Base-by-base conservation (phyloP, 1,139 yeast species). In the Barnettozyma hawaiiensis region DNA sequence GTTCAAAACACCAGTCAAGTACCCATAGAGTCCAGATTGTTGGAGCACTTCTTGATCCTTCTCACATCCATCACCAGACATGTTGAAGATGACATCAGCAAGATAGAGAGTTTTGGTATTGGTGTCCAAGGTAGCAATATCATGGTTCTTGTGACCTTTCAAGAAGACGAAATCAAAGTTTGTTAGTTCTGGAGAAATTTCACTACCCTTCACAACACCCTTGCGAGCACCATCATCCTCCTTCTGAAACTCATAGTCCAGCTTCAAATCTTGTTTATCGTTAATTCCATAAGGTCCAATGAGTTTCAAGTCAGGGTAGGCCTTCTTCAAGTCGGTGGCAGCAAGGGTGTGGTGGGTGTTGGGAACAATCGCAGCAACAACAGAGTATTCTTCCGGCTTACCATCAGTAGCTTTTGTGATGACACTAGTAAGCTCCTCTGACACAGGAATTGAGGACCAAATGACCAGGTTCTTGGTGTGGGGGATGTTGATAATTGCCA, bases 401-500 rank as follows among this genome's bases (percentile, higher is more conserved):
- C 65, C 54, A 38, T 63, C 52, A 35, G 67, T 56, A 31, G 22
- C 28, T 14, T 34, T 18, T 21, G 22, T 11, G 29, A 34, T 58
- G 5, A 74, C 73, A 29, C 62, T 67, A 6, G 68, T 65, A 11
- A 64, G 48, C 40, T 65, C 69, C 2, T 49, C 48, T 1, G 78
- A 76, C 53, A 70, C 75, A 1, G 87, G 87, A 38, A 81, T 68
- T 1, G 86, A 79, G 3, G 81, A 73, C 73, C 80, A 76, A 8
- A 81, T 73, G 9, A 77, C 61, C 19, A 78, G 62, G 37, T 64
- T 59, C 39, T 62, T 59, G 31, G 67, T 58, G 43, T 64, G 56
- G 39, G 71, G 62, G 46, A 78, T 61, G 26, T 59, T 60, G 41
- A 72, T 55, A 7, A 72, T 58, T 0, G 85, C 75, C 75, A 77